Base-by-base conservation (phyloP, 345 rosid genomes). In the Trapa bicornis region DNA sequence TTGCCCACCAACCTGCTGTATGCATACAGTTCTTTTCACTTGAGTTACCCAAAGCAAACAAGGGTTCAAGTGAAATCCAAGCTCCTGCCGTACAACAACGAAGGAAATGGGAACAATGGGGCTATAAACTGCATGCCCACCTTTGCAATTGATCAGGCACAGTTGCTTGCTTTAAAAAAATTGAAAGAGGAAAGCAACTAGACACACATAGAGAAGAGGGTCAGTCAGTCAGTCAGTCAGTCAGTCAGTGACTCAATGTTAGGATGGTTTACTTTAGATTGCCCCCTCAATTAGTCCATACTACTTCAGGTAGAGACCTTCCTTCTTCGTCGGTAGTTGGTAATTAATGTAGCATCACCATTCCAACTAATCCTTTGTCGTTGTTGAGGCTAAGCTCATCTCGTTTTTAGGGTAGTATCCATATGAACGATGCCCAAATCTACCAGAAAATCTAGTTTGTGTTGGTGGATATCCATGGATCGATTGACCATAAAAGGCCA, bases 41-140 rank as follows among this genome's bases (percentile, higher is more conserved):
- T 22, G 29, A 22, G 29, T 22, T 22, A 22, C 29, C 29, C 29
- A 22, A 22, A 22, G 29, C 29, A 22, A 22, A 22, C 29, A 22
- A 22, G 29, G 29, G 29, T 22, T 22, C 29, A 22, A 22, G 29
- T 22, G 29, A 22, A 22, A 22, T 22, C 29, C 29, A 22, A 22
- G 29, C 29, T 22, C 29, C 65, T 67, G 39, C 78, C 36, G 50
- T 56, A 22, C 29, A 22, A 53, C 56, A 61, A 66, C 69, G 70
- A 74, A 52, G 68, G 10, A 63, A 41, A 69, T 73, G 45, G 47
- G 38, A 72, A 70, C 41, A 72, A 73, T 48, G 71, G 29, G 29
- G 29, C 29, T 22, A 22, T 22, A 22, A 22, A 22, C 29, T 22
- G 29, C 29, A 22, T 22, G 29, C 29, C 29, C 29, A 22, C 29